Evolutionary conservation across 495 filamentous ascomycete genomes (phyloP), one percentile per base, ranked within the genome.

Genomic region (Thozetella sp.): DNA sequence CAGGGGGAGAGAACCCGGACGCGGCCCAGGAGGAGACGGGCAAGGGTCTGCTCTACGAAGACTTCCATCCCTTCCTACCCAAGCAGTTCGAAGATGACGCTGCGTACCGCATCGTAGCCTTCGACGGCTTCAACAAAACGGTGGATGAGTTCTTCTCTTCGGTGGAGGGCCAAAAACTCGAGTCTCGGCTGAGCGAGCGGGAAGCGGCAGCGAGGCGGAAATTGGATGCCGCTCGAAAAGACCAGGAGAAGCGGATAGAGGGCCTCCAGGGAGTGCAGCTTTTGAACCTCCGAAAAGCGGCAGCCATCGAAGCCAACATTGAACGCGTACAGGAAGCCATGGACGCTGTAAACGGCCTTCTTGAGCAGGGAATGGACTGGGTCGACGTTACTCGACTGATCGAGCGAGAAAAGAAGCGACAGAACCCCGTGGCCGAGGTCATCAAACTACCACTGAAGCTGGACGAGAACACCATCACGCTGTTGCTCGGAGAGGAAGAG

Each of bases 111-210:
- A 86, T 96, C 17, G 66, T 97, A 10, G 81, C 89, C 55, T 92
- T 91, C 64, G 84, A 91, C 2, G 88, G 88, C 55, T 96, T 93
- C 80, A 97, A 97, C 70, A 91, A 89, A 56, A 95, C 93, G 0
- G 93, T 96, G 0, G 95, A 99, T 65, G 91, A 96, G 61, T 99
- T 97, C 72, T 99, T 93, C 71, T 99, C 95, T 1, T 97, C 93
- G 0, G 84, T 98, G 20, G 95, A 99, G 72, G 91, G 93, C 0
- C 95, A 97, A 70, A 96, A 91, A 65, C 83, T 98, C 11, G 90
- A 94, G 72, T 94, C 92, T 0, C 78, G 86, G 15, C 76, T 99
- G 22, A 84, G 84, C 24, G 95, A 97, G 67, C 85, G 87, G 13
- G 93, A 98, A 69, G 84, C 89, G 25, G 80, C 82, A 13, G 95